These are phyloP conservation scores for Avena atlantica DNA, from an alignment of 176 grass and related monocot genomes.

Conservation along the genomic window DNA sequence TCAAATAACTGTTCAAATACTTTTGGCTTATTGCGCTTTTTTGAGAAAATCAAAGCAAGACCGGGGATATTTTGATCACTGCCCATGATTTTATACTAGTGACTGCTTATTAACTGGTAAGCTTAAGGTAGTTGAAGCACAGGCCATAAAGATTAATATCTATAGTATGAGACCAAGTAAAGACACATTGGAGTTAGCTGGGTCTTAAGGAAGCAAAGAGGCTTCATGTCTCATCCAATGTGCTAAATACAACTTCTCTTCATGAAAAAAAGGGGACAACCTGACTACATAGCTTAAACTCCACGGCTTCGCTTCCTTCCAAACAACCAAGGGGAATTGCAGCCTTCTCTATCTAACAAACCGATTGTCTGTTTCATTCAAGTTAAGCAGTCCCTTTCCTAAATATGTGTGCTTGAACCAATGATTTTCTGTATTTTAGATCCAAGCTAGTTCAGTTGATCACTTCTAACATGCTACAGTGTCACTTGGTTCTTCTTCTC, in stretches of 20 bases:
- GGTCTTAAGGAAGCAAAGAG: constrained; percentile 58
- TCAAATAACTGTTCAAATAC: neutral
- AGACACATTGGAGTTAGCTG: constrained; percentile 57
- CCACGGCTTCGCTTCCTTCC: constrained; percentile 43
- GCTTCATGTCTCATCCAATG: constrained; percentile 60
- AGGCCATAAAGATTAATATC: constrained; percentile 43
- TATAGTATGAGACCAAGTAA: constrained; percentile 33
- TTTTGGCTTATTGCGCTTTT: neutral
- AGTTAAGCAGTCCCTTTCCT: constrained; percentile 42
- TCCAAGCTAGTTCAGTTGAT: constrained; percentile 2
- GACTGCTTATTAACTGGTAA: constrained; percentile 6
- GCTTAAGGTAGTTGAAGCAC: constrained; percentile 29
- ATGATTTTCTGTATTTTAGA: constrained; percentile 35
- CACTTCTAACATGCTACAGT: constrained; percentile 34
- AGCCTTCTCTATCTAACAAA: constrained; percentile 52
- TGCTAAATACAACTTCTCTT: constrained; percentile 51
- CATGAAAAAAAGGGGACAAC: constrained; percentile 51
- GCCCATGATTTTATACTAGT: neutral
- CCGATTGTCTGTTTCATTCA: constrained; percentile 43
- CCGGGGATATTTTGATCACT: neutral
- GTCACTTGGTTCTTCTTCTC: constrained; percentile 19
- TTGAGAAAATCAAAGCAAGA: constrained; percentile 2
- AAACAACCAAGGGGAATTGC: constrained; percentile 43
- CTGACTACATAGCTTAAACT: constrained; percentile 52
- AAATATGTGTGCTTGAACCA: constrained; percentile 18